Base-by-base conservation (phyloP, 2,329 filamentous ascomycete species). In the Beauveria sp. region DNA sequence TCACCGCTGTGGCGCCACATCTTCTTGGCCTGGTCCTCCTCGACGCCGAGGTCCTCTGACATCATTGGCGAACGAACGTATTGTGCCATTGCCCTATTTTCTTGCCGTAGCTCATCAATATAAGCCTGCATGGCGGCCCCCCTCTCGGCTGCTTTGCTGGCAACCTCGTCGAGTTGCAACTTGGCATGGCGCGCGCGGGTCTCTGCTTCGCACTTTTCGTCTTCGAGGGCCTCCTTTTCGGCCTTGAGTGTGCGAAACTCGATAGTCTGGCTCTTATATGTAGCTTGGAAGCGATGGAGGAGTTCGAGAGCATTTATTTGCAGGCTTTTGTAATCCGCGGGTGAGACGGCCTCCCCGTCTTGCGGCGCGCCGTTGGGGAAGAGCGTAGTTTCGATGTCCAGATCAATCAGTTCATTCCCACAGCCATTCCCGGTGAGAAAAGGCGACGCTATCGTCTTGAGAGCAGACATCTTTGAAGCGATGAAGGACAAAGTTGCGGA, bases 151-250 rank as follows among this genome's bases (percentile, higher is more conserved):
- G 80, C 80, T 65, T 78, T 78, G 18, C 70, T 72, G 2, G 82
- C 80, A 77, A 88, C 83, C 53, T 79, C 80, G 64, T 87, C 82
- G 1, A 88, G 76, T 69, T 87, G 84, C 65, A 78, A 75, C 69
- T 82, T 84, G 46, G 87, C 75, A 66, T 83, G 79, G 22, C 76
- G 72, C 7, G 79, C 76, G 3, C 82, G 77, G 5, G 78, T 80
- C 59, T 81, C 76, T 20, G 80, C 76, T 67, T 86, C 84, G 54
- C 82, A 82, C 18, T 80, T 71, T 69, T 86, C 83, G 30, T 87
- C 84, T 16, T 67, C 67, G 65, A 81, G 75, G 0, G 78, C 80
- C 50, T 80, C 79, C n/a, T 77, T 77, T 67, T 87, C 84, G 9
- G 77, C 77, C 34, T 75, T 75, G 10, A 84, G 65, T 47, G 86